phyloP scores from a whole-genome alignment of 495 filamentous ascomycete species.

The Sordaria brevicollis region DNA sequence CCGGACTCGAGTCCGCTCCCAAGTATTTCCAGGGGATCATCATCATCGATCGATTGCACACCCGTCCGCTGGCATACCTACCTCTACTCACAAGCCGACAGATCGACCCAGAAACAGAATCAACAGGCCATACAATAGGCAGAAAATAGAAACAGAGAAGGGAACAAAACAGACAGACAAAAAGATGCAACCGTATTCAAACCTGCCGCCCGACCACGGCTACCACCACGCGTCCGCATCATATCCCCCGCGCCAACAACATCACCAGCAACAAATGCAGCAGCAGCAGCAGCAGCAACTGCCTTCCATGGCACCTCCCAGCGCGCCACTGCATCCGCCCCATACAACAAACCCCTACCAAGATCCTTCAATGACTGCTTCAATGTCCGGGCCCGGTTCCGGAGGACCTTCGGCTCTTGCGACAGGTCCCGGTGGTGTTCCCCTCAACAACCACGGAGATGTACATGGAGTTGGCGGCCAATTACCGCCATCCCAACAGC shows the following conservation, averaged over 20 bases:
- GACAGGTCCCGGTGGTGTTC: neutral
- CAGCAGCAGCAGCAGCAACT: conserved; percentile 16
- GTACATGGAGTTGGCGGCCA: neutral
- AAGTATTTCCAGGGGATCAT: neutral
- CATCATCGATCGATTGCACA: neutral
- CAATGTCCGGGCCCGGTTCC: neutral
- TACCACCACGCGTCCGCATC: conserved; percentile 15
- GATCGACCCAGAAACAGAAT: neutral
- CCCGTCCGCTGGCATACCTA: neutral
- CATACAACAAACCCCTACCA: conserved; percentile 7
- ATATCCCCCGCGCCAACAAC: conserved; percentile 12
- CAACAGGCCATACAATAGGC: neutral
- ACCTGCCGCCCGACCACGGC: neutral
- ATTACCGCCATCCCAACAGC: neutral
- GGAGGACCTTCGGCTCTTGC: neutral
- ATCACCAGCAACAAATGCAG: conserved; percentile 5
- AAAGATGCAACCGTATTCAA: neutral
- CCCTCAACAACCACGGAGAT: neutral
- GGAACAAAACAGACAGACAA: neutral
- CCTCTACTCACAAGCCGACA: neutral
- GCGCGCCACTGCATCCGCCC: neutral
- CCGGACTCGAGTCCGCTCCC: neutral
- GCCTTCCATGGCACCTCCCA: conserved; percentile 20
- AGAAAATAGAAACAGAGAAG: neutral
- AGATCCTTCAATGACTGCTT: conserved; percentile 3